Conservation (phyloP, 768 basidiomycete species). For the Inosperma sp. region DNA sequence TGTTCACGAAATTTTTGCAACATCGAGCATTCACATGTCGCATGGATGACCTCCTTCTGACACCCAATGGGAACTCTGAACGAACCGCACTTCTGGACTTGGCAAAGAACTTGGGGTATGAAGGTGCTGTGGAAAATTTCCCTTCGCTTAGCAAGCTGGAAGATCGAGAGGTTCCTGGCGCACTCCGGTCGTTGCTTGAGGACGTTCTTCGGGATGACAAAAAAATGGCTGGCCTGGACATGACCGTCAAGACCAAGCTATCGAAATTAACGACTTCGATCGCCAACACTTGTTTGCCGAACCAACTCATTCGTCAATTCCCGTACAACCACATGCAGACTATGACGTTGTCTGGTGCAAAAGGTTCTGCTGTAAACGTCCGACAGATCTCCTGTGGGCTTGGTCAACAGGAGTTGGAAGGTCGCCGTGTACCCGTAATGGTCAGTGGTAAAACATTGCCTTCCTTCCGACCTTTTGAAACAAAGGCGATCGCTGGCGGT, state of each 20-base stretch:
- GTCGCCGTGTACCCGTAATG: constrained; percentile 98
- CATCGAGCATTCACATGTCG: constrained; percentile 97
- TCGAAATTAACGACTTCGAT: constrained; percentile 86
- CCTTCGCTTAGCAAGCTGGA: constrained; percentile 59
- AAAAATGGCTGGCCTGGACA: constrained; percentile 96
- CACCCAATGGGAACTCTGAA: constrained; percentile 68
- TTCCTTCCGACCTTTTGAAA: constrained; percentile 95
- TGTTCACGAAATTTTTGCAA: constrained; percentile 96
- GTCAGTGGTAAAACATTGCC: constrained; percentile 98
- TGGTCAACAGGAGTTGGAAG: constrained; percentile 97
- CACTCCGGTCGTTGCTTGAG: constrained; percentile 68
- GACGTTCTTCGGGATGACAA: constrained; percentile 92
- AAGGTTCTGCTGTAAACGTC: constrained; percentile 96
- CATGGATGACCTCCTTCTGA: constrained; percentile 95
- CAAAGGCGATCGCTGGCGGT: constrained; percentile 96
- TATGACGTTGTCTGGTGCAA: constrained; percentile 97
- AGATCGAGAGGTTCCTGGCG: constrained; percentile 48
- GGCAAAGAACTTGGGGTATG: constrained; percentile 71
- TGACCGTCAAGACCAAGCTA: constrained; percentile 83
- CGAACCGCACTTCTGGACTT: constrained; percentile 64
- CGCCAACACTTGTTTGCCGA: constrained; percentile 82
- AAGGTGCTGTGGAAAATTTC: constrained; percentile 88
- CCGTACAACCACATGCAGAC: constrained; percentile 99
- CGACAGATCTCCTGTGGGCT: constrained; percentile 97
- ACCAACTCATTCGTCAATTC: constrained; percentile 85